Conservation (phyloP, 75 land plant genomes). For the Sequoia sempervirens region DNA sequence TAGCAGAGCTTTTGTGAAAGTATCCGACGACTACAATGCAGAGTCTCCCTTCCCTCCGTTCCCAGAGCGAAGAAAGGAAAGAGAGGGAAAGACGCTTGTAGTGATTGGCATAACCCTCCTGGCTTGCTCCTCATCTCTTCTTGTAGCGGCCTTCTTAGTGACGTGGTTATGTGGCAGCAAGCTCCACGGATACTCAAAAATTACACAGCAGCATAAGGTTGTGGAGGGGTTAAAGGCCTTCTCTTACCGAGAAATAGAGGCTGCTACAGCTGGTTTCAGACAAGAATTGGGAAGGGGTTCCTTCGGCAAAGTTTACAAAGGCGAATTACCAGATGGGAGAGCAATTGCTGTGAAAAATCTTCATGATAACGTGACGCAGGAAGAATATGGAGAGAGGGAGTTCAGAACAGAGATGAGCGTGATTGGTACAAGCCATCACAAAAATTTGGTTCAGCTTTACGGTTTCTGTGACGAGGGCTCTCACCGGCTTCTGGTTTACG, state of each 20-base stretch:
- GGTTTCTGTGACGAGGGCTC: background rate
- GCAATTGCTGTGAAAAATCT: slow-evolving; percentile 30
- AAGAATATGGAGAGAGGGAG: slow-evolving; percentile 15
- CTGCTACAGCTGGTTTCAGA: slow-evolving; percentile 17
- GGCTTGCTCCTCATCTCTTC: background rate
- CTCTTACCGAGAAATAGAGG: background rate
- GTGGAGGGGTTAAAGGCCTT: background rate
- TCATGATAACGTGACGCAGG: background rate
- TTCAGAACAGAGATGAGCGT: slow-evolving; percentile 7
- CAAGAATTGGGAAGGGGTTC: slow-evolving; percentile 28
- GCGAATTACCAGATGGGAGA: background rate
- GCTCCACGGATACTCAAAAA: too few species aligned
- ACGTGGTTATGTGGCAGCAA: background rate
- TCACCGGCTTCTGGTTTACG: slow-evolving; percentile 15
- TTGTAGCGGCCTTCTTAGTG: background rate
- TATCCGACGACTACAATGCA: background rate
- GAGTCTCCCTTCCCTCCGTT: background rate
- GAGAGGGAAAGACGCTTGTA: background rate
- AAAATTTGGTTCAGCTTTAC: background rate
- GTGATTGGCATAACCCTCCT: background rate
- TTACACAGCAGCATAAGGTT: background rate
- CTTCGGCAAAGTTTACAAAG: slow-evolving; percentile 32
- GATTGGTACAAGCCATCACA: background rate
- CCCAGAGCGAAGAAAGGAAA: background rate
- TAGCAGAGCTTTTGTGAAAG: background rate